Evolutionary conservation across 305 asterid genomes (phyloP), one percentile per base, ranked within the genome.

Genomic region (Petunia hybrid): DNA sequence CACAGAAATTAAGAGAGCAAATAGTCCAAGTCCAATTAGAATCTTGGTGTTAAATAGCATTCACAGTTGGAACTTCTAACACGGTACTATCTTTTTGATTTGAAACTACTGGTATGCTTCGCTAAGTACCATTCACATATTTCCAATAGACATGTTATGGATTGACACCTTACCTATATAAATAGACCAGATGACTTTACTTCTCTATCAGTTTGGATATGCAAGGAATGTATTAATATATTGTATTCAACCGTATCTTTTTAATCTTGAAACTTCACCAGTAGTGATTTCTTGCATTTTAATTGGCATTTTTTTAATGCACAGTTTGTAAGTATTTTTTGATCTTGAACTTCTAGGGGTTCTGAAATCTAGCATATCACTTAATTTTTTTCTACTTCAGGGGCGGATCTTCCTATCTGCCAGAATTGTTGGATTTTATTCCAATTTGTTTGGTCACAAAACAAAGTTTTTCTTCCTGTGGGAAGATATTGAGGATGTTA

Each of bases 401-500:
- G 99, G 99, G 8, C 88, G 97, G 65, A 92, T 95, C 16, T 95
- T 88, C 81, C 91, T 93, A 81, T 93, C 99, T 22, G 94, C 99
- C 4, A 89, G 99, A 87, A 92, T 93, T 36, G 97, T 95, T 73
- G 98, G 98, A 48, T 95, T 95, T 80, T 87, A 92, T 66, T 89
- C 97, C 13, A 95, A 95, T 87, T 83, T 95, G 60, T 93, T 95
- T 82, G 98, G 98, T 74, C 97, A 92, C 84, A 95, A 91, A 71
- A 95, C 99, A 2, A 88, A 85, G 83, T 91, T 95, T 76, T 95
- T 85, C 90, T 91, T 95, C 88, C 91, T 93, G 2, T 95, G 99
- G 99, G 98, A 95, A 77, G 99, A 95, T 85, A 90, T 95, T 22
- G 97, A 94, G 87, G 97, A 95, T 83, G 89, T 95, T 86, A 95